Conservation (phyloP, 2,329 filamentous ascomycete genomes). For the Cladosporium sp. region DNA sequence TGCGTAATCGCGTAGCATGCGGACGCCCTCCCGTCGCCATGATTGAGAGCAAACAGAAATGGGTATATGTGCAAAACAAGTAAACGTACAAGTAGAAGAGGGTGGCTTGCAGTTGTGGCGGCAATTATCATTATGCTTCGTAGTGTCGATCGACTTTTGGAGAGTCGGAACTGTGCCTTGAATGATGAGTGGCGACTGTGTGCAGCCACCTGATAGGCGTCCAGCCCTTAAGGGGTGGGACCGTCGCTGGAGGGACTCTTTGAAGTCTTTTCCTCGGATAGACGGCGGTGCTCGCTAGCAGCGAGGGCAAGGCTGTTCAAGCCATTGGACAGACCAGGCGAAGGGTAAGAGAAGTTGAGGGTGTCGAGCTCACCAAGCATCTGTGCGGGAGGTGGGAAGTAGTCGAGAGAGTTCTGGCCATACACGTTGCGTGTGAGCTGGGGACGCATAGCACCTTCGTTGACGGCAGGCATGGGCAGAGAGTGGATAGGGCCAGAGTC, state of each 20-base stretch:
- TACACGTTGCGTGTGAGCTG: conserved; percentile 30
- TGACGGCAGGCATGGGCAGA: conserved; percentile 30
- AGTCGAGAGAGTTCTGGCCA: conserved; percentile 30
- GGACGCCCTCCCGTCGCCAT: conserved; percentile 10
- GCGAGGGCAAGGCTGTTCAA: conserved; percentile 36
- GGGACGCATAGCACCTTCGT: conserved; percentile 29
- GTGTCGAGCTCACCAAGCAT: conserved; percentile 29
- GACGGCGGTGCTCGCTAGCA: conserved; percentile 31
- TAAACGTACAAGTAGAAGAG: conserved; percentile 10
- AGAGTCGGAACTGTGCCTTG: neutral
- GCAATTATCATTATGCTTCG: neutral
- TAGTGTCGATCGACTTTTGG: neutral
- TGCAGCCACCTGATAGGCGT: neutral
- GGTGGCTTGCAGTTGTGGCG: neutral
- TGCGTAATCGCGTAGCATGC: conserved; percentile 8
- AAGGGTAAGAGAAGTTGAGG: conserved; percentile 34
- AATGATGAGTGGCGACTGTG: neutral
- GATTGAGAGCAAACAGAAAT: conserved; percentile 5
- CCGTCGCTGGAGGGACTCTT: conserved; percentile 6
- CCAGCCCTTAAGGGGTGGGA: neutral
- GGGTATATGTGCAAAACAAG: conserved; percentile 13
- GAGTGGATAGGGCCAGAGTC: conserved; percentile 32
- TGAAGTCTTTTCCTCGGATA: conserved; percentile 28
- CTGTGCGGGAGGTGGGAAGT: conserved; percentile 26
- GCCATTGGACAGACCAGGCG: conserved; percentile 35